Conservation (phyloP, 148 eudicot species). For the Vaccinium corymbosum region DNA sequence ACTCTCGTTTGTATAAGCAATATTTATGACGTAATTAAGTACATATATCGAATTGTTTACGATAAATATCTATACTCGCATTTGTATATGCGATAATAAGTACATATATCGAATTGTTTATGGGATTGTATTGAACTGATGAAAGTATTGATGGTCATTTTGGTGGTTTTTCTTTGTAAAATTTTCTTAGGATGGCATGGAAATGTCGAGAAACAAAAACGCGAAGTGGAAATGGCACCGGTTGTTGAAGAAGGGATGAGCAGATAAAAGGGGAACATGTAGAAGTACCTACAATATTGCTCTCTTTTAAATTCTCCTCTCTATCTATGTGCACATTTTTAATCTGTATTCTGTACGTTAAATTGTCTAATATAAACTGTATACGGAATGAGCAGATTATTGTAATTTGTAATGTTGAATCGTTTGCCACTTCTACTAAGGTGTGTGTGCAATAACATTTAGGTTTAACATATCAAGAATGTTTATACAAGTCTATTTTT, state of each 20-base stretch:
- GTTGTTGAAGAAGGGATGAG: conserved; percentile 8
- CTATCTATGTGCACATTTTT: background rate
- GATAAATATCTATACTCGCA: too few species aligned
- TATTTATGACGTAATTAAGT: background rate
- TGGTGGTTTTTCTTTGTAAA: background rate
- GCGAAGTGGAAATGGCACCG: background rate
- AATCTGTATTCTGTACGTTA: background rate
- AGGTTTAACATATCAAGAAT: background rate
- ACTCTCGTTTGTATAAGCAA: too few species aligned
- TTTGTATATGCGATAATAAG: background rate
- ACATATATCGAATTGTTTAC: background rate
- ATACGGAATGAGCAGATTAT: background rate
- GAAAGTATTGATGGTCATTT: background rate
- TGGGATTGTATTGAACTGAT: background rate
- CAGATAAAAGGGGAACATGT: background rate
- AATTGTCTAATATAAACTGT: background rate
- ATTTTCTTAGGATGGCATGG: conserved; percentile 5
- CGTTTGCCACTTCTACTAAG: background rate
- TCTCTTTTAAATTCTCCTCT: background rate
- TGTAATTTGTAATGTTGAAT: background rate
- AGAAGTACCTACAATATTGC: background rate
- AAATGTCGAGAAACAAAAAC: conserved; percentile 6
- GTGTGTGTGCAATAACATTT: background rate
- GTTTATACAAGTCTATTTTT: too few species aligned
- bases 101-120: background rate